These are phyloP conservation scores for Clavispora asparagi DNA, from an alignment of 805 yeast species.

Conservation along the genomic window DNA sequence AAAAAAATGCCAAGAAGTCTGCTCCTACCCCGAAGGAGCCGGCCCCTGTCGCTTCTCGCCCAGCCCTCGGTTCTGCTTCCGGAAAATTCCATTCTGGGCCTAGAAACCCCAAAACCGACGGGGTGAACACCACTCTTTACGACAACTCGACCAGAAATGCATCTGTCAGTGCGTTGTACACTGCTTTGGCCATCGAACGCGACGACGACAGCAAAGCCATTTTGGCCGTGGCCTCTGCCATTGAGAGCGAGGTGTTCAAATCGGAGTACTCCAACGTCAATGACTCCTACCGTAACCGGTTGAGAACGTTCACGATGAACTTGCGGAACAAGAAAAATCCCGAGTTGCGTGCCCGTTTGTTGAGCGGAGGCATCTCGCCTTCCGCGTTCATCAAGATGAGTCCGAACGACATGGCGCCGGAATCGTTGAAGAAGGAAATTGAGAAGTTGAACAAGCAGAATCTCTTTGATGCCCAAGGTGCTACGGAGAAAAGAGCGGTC, in stretches of 20 bases:
- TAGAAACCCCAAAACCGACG: slow-evolving; percentile 80
- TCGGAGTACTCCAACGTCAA: slow-evolving; percentile 52
- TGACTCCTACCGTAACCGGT: slow-evolving; percentile 70
- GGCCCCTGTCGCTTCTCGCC: slow-evolving; percentile 6
- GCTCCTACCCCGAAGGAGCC: slow-evolving; percentile 2
- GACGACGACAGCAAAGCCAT: slow-evolving; percentile 53
- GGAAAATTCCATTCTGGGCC: slow-evolving; percentile 45
- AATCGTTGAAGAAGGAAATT: slow-evolving; percentile 75
- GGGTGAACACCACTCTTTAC: slow-evolving; percentile 63
- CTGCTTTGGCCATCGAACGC: slow-evolving; percentile 83
- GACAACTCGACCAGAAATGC: slow-evolving; percentile 79
- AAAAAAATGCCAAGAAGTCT: slow-evolving; percentile 42
- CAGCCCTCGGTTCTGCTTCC: slow-evolving; percentile 19
- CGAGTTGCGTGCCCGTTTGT: slow-evolving; percentile 65
- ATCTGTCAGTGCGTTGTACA: slow-evolving; percentile 77
- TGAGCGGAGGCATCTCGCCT: slow-evolving; percentile 63
- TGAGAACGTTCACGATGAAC: slow-evolving; percentile 83
- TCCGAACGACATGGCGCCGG: slow-evolving; percentile 96
- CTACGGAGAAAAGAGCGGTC: slow-evolving; percentile 90
- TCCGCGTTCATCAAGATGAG: slow-evolving; percentile 68
- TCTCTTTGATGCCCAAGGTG: slow-evolving; percentile 95
- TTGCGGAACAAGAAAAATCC: slow-evolving; percentile 88
- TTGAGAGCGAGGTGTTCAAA: slow-evolving; percentile 68
- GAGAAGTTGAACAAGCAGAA: slow-evolving; percentile 84
- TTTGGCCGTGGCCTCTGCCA: slow-evolving; percentile 57